A percentile compares a stretch with the other conserved stretches of the same genome.
phyloP scores from a whole-genome alignment of 169 alveolate genomes.

The Babesia sp. region DNA sequence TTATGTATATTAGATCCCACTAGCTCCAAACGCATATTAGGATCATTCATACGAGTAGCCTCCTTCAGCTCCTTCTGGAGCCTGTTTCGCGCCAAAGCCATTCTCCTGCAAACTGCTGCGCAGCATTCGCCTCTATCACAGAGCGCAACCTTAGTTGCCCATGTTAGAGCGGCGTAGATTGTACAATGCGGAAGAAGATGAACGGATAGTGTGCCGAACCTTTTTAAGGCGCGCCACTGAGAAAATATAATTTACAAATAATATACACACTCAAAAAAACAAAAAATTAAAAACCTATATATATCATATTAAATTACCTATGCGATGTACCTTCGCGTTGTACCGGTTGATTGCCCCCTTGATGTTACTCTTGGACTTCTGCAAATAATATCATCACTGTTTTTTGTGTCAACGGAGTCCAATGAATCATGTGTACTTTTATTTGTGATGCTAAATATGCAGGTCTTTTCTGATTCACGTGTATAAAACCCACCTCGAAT shows the following conservation, averaged over 20 bases:
- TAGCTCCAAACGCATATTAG: slow-evolving; percentile 62
- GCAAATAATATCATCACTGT: neutral
- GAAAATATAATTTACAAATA: neutral
- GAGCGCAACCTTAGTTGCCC: neutral
- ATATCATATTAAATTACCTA: slow-evolving; percentile 15
- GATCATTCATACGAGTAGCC: slow-evolving; percentile 70
- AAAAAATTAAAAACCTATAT: neutral
- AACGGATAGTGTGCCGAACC: slow-evolving; percentile 27
- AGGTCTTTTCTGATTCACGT: too few relatives aligned
- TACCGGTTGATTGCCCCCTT: slow-evolving; percentile 6
- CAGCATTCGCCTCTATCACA: neutral
- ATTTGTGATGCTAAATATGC: too few relatives aligned
- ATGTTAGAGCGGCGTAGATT: slow-evolving; percentile 24
- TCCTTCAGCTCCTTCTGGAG: slow-evolving; percentile 78
- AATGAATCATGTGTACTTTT: too few relatives aligned
- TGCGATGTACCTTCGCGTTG: slow-evolving; percentile 24
- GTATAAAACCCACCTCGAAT: slow-evolving; percentile 30
- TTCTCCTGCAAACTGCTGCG: slow-evolving; percentile 5
- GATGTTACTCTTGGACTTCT: slow-evolving; percentile 10
- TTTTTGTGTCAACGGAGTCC: too few relatives aligned
- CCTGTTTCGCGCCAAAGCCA: slow-evolving; percentile 68
- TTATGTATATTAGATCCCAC: slow-evolving; percentile 42
- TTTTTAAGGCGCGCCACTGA: slow-evolving; percentile 24
- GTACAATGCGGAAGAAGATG: slow-evolving; percentile 16
- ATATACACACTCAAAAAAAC: neutral